phyloP scores from a whole-genome alignment of 2,329 filamentous ascomycete species.

The Monilinia aucupariae region DNA sequence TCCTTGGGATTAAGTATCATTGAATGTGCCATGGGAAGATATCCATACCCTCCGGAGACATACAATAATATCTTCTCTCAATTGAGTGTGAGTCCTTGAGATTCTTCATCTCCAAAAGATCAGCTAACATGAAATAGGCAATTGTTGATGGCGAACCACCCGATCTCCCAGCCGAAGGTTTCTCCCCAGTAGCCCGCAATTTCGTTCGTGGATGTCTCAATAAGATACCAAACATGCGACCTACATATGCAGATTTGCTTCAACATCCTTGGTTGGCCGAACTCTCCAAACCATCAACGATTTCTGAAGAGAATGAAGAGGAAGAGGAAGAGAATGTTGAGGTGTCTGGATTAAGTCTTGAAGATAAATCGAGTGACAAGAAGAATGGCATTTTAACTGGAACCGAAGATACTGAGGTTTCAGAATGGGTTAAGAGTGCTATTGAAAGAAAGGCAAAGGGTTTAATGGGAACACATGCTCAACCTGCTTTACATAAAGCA shows the following conservation, averaged over 20 bases:
- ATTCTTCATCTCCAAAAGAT: background rate
- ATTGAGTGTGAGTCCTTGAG: conserved; percentile 67
- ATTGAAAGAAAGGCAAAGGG: conserved; percentile 62
- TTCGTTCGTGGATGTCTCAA: conserved; percentile 89
- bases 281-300: conserved; percentile 70
- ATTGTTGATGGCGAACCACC: conserved; percentile 98
- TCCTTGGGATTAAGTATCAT: conserved; percentile 91
- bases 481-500: conserved; percentile 82
- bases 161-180: conserved; percentile 71
- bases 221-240: conserved; percentile 86
- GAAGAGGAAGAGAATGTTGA: conserved; percentile 39
- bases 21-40: conserved; percentile 88
- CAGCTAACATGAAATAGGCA: conserved; percentile 52
- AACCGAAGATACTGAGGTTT: conserved; percentile 71
- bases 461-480: conserved; percentile 47
- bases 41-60: conserved; percentile 94
- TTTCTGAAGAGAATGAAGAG: conserved; percentile 65
- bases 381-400: conserved; percentile 19
- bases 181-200: conserved; percentile 71
- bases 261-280: conserved; percentile 82
- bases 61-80: conserved; percentile 99
- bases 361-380: background rate
- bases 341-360: conserved; percentile 26
- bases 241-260: conserved; percentile 86
- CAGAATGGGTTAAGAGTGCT: conserved; percentile 72